Evolutionary conservation across 2,329 filamentous ascomycete genomes (phyloP).

Genomic region (Colletotrichum simmondsii): DNA sequence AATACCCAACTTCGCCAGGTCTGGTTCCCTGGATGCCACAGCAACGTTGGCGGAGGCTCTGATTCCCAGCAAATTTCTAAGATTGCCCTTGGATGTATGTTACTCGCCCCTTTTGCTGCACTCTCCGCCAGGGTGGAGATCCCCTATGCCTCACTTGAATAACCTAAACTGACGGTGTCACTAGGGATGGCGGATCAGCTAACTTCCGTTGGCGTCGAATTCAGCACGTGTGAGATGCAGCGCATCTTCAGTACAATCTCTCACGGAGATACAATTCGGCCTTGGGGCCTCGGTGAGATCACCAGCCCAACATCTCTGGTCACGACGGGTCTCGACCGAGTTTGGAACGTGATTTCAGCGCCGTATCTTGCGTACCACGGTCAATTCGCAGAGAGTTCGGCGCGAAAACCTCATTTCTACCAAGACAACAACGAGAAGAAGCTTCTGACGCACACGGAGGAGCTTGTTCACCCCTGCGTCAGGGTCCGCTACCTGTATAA

Average conservation of each 20-base stretch:
- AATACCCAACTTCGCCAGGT: slow-evolving; percentile 37
- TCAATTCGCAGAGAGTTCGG: slow-evolving; percentile 3
- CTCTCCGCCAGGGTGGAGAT: neutral
- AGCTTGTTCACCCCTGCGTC: slow-evolving; percentile 45
- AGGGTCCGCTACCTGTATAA: slow-evolving; percentile 44
- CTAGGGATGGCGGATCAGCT: slow-evolving; percentile 39
- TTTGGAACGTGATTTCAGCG: neutral
- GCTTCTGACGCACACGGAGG: slow-evolving; percentile 32
- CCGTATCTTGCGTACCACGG: slow-evolving; percentile 7
- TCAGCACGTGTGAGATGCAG: slow-evolving; percentile 36
- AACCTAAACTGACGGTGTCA: fast-evolving
- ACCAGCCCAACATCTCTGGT: slow-evolving; percentile 24
- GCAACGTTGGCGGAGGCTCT: slow-evolving; percentile 70
- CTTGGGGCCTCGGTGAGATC: slow-evolving; percentile 37
- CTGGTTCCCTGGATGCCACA: slow-evolving; percentile 72
- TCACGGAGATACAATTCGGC: slow-evolving; percentile 16
- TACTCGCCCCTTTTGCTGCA: neutral
- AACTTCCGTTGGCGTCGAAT: slow-evolving; percentile 37
- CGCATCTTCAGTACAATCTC: slow-evolving; percentile 35
- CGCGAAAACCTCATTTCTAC: slow-evolving; percentile 40
- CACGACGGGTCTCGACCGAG: slow-evolving; percentile 22
- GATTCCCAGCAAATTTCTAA: slow-evolving; percentile 38
- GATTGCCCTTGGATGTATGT: slow-evolving; percentile 38
- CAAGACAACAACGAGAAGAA: slow-evolving; percentile 22
- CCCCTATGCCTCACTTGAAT: neutral